phyloP scores from a whole-genome alignment of 2,329 filamentous ascomycete genomes.

The Chalaropsis thielavioides region DNA sequence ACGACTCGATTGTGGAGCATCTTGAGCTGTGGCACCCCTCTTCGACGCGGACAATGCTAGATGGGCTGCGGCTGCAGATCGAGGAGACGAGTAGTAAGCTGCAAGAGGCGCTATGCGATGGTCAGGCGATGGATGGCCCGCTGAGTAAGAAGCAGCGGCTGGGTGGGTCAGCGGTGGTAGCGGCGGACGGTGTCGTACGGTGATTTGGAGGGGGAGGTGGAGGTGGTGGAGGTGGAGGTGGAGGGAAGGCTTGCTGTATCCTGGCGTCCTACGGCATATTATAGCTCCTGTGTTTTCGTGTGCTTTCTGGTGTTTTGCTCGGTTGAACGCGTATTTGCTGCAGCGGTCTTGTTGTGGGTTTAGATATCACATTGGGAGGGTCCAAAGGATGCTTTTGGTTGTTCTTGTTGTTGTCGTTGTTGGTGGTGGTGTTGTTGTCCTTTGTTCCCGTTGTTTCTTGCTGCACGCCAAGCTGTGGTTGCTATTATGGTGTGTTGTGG shows the following conservation, averaged over 20 bases:
- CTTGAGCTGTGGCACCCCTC: constrained; percentile 15
- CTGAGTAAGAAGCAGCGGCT: neutral
- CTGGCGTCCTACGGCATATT: neutral
- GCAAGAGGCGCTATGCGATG: neutral
- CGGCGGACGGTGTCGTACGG: neutral
- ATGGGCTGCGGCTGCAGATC: constrained; percentile 1
- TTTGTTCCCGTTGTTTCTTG: too few species aligned
- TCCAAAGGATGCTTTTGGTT: too few species aligned
- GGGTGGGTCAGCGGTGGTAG: neutral
- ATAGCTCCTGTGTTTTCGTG: too few species aligned
- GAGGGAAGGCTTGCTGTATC: neutral
- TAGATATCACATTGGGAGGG: too few species aligned
- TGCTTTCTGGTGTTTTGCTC: too few species aligned
- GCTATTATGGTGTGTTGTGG: too few species aligned
- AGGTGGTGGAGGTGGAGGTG: neutral
- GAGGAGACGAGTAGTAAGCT: neutral
- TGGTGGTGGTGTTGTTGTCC: too few species aligned
- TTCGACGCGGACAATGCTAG: constrained; percentile 7
- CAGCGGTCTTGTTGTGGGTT: too few species aligned
- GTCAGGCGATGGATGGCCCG: too few species aligned
- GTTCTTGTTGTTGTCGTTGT: too few species aligned
- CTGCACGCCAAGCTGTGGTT: too few species aligned
- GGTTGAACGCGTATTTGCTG: too few species aligned
- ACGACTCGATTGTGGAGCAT: constrained; percentile 14
- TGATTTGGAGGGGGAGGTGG: neutral